phyloP scores from a whole-genome alignment of 148 eudicot species.

The Vaccinium myrtillus region DNA sequence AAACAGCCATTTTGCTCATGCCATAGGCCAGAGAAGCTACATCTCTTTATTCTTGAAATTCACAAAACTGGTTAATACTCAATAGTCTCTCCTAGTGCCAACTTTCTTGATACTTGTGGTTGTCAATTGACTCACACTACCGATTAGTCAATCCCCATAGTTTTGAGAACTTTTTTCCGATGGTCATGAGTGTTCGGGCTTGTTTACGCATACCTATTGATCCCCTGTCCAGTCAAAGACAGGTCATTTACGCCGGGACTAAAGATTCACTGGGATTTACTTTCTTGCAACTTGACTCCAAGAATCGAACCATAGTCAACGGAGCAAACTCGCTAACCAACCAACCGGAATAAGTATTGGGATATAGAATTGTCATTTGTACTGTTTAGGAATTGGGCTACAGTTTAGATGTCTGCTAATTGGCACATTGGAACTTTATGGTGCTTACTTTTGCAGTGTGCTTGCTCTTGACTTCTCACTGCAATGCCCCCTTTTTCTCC shows the following conservation, averaged over 20 bases:
- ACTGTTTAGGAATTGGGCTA: background rate
- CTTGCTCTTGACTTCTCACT: background rate
- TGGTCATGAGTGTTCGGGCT: too few relatives aligned
- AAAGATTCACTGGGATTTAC: too few relatives aligned
- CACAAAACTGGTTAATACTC: background rate
- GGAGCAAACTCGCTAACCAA: too few relatives aligned
- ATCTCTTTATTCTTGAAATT: slow-evolving; percentile 1
- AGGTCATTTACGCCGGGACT: too few relatives aligned
- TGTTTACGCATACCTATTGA: too few relatives aligned
- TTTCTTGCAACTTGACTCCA: too few relatives aligned
- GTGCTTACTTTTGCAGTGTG: background rate
- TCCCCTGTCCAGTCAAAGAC: too few relatives aligned
- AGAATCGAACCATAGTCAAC: too few relatives aligned
- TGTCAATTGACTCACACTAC: background rate
- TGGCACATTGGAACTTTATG: background rate
- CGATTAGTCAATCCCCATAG: background rate
- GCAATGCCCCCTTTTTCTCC: background rate
- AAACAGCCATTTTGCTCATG: background rate
- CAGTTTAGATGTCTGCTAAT: background rate
- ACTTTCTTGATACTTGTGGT: slow-evolving; percentile 17
- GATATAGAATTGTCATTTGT: too few relatives aligned
- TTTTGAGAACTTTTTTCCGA: too few relatives aligned
- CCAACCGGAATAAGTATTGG: too few relatives aligned
- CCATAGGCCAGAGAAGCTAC: background rate
- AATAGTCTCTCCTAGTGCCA: background rate